Evolutionary conservation across 140 eudicot genomes (phyloP).

Genomic region (Ambrosia hybrid): DNA sequence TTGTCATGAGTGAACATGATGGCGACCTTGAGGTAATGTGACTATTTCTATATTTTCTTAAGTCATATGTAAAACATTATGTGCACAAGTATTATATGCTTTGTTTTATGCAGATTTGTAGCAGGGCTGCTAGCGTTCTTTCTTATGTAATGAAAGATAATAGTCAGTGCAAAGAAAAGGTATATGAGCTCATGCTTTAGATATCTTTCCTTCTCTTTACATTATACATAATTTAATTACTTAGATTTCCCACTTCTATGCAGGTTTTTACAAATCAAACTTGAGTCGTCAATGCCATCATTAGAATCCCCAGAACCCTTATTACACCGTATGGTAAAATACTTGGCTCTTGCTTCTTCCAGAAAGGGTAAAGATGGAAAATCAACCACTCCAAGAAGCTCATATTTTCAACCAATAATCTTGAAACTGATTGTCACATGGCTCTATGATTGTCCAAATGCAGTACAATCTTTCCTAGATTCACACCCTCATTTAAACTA

Average conservation of each 20-base stretch:
- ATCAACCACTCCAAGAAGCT: constrained; percentile 43
- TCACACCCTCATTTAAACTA: constrained; percentile 89
- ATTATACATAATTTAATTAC: neutral
- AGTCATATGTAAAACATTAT: neutral
- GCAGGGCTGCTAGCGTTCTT: constrained; percentile 86
- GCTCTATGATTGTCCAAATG: constrained; percentile 76
- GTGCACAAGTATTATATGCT: constrained; percentile 2
- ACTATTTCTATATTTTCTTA: constrained; percentile 4
- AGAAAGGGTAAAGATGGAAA: constrained; percentile 68
- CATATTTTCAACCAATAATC: constrained; percentile 69
- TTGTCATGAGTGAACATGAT: constrained; percentile 67
- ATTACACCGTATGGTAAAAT: constrained; percentile 89
- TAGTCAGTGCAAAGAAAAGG: constrained; percentile 83
- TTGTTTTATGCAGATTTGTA: constrained; percentile 58
- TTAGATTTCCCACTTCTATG: constrained; percentile 3
- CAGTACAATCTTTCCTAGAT: constrained; percentile 80
- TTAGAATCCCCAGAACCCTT: constrained; percentile 77
- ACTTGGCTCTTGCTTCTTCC: constrained; percentile 89
- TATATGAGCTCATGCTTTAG: constrained; percentile 26
- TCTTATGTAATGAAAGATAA: constrained; percentile 75
- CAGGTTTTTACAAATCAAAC: constrained; percentile 79
- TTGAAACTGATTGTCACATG: constrained; percentile 79
- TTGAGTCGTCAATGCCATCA: constrained; percentile 62
- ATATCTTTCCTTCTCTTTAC: neutral
- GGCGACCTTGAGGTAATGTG: constrained; percentile 89